These are phyloP conservation scores for Aspergillus tubingensis DNA, from an alignment of 2,329 filamentous ascomycete species.

Conservation along the genomic window DNA sequence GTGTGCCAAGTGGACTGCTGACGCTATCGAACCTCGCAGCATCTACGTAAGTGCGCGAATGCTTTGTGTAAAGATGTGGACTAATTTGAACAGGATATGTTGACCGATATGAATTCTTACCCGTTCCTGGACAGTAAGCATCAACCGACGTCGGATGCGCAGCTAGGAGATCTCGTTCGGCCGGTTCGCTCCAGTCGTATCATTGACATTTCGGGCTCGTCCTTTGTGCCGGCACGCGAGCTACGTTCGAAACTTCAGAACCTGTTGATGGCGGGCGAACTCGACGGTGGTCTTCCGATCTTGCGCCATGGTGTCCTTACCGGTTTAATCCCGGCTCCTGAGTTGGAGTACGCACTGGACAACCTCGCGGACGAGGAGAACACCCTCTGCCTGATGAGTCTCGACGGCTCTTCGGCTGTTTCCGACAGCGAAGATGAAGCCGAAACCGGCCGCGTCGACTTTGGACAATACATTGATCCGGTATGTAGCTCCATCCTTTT, in stretches of 20 bases:
- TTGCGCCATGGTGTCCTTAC: constrained; percentile 76
- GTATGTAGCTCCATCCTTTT: constrained; percentile 49
- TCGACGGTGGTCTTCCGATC: constrained; percentile 90
- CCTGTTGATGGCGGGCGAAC: constrained; percentile 80
- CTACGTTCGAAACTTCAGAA: constrained; percentile 79
- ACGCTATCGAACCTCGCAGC: constrained; percentile 88
- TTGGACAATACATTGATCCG: constrained; percentile 88
- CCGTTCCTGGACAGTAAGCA: constrained; percentile 97
- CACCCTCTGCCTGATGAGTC: constrained; percentile 76
- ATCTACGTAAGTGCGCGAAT: constrained; percentile 71
- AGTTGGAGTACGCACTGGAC: constrained; percentile 90
- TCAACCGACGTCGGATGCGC: constrained; percentile 84
- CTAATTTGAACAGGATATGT: constrained; percentile 64
- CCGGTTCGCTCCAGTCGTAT: constrained; percentile 72
- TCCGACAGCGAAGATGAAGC: constrained; percentile 64
- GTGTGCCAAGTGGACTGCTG: constrained; percentile 97
- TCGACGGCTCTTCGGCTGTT: constrained; percentile 54
- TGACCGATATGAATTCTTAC: constrained; percentile 96
- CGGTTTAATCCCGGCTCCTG: constrained; percentile 88
- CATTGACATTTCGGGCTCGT: constrained; percentile 85
- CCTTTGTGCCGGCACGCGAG: constrained; percentile 73
- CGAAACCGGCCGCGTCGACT: constrained; percentile 70
- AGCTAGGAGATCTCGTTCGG: constrained; percentile 83
- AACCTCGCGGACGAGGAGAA: constrained; percentile 73
- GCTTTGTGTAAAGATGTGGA: neutral